Percentiles rank a stretch among this genome's conserved stretches.
phyloP scores from a whole-genome alignment of 176 grass and related monocot species.

The Pharus latifolius region DNA sequence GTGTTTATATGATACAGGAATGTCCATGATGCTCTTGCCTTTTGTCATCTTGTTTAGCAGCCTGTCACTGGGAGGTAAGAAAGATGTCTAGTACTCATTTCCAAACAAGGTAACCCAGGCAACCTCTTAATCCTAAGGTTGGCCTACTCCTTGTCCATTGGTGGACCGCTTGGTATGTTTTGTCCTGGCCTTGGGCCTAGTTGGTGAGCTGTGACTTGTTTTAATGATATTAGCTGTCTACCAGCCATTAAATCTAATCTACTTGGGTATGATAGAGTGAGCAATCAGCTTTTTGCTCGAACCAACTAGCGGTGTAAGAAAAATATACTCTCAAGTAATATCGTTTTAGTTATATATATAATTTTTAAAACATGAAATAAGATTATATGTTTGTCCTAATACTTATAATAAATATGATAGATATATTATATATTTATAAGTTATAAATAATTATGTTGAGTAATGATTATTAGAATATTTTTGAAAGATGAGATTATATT shows the following conservation, averaged over 20 bases:
- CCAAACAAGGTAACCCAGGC: neutral
- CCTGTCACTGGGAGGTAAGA: no score
- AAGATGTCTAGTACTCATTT: neutral
- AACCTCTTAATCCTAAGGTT: neutral
- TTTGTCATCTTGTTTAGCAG: neutral
- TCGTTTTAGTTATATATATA: no score
- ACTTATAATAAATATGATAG: no score
- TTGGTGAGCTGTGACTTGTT: conserved; percentile 19
- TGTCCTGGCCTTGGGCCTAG: conserved; percentile 1
- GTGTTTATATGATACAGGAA: no score
- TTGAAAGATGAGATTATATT: no score
- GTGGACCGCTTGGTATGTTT: conserved; percentile 21
- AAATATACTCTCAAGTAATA: no score
- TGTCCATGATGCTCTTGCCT: no score
- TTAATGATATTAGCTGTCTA: conserved; percentile 9
- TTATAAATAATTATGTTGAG: no score
- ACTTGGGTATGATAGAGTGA: neutral
- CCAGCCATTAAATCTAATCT: conserved; percentile 20
- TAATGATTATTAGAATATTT: no score
- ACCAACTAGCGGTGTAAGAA: conserved; percentile 1
- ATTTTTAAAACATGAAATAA: no score
- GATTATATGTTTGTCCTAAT: no score
- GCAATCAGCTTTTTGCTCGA: conserved; percentile 7
- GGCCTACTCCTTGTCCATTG: neutral
- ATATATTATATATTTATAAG: no score